Evolutionary conservation across 2,329 filamentous ascomycete species (phyloP), one percentile per base, ranked within the genome.

Genomic region (Nothomitra cinnamomea): DNA sequence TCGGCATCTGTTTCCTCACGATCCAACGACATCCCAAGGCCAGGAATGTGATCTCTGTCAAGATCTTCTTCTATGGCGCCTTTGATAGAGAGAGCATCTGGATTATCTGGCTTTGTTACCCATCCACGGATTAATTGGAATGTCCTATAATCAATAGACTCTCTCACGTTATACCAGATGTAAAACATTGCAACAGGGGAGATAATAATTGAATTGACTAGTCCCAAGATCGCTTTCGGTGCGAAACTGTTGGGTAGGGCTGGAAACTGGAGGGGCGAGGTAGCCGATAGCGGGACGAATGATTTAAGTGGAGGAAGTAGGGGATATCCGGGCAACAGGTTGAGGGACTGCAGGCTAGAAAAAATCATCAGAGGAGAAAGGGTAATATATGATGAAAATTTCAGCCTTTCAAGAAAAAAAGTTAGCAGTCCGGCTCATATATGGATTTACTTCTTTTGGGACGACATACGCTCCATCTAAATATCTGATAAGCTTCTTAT

Each of bases 251-350:
- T 32, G 15, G 52, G 12, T 4, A 48, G 3, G 2, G 19, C 21
- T 36, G 52, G 52, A 22, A 53, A 25, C 24, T 53, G 52, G 42
- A 53, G 38, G 17, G 52, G 52, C 21, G 52, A 53, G 2, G 52
- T 13, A 19, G 52, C 19, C 12, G 52, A 28, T 40, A 53, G 41
- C 5, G 52, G 52, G 25, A 52, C 15, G 22, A 50, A 54, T 5
- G 48, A 22, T 22, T 36, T 21, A 25, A 50, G 17, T 19, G 22
- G 8, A 24, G 53, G 53, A 28, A 54, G 19, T 28, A 52, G 28
- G 12, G 53, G 45, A 25, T 45, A 54, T n/a, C 49, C 15, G 8
- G 53, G 45, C n/a, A 54, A 35, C 35, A 54, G 36, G 19, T 36
- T 24, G 13, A 54, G 45, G 2, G 25, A 24, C 22, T 54, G 53